Base-by-base conservation (phyloP, 2,329 filamentous ascomycete genomes). In the Scedosporium apiospermum region DNA sequence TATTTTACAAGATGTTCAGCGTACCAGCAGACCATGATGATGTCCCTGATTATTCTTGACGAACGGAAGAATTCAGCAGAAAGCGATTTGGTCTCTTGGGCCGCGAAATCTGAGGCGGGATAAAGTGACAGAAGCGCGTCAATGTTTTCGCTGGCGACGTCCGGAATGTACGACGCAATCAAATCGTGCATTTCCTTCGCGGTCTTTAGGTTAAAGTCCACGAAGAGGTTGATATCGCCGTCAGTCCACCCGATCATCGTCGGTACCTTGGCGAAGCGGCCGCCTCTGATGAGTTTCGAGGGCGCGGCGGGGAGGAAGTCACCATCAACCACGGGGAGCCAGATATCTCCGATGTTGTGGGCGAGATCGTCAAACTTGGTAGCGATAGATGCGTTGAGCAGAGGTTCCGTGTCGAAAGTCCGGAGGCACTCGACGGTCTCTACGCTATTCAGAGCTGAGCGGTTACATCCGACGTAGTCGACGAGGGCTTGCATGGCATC, bases 191-290 rank as follows among this genome's bases (percentile, higher is more conserved):
- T 78, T 61, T 81, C 73, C 3, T 73, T 63, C 0, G 71, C 64
- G 0, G 74, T 80, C 7, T 69, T 64, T 64, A 81, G 78, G 49
- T 64, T 69, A 3, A 68, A 61, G 65, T 76, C 70, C 2, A 76
- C 79, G 68, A 77, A 80, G 30, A 75, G 68, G 7, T 76, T 76
- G 5, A 78, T 63, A 67, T 82, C 79, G 62, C 77, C 71, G 34
- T 80, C 68, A 49, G 70, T 73, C 78, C 78, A 81, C 14, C 88
- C 87, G 49, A 80, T 75, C 26, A 90, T 78, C 59, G 88, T 81
- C 1, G 85, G 85, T 0, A 89, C 82, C 62, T 83, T 79, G 64
- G 88, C 81, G 66, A 89, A 88, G 12, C 79, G 77, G 30, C 84
- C 84, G 4, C 78, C 71, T 0, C 73, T 72, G 6, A 90, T 75